phyloP scores from a whole-genome alignment of 1,284 basidiomycete genomes.

The Psilocybe mexicana region DNA sequence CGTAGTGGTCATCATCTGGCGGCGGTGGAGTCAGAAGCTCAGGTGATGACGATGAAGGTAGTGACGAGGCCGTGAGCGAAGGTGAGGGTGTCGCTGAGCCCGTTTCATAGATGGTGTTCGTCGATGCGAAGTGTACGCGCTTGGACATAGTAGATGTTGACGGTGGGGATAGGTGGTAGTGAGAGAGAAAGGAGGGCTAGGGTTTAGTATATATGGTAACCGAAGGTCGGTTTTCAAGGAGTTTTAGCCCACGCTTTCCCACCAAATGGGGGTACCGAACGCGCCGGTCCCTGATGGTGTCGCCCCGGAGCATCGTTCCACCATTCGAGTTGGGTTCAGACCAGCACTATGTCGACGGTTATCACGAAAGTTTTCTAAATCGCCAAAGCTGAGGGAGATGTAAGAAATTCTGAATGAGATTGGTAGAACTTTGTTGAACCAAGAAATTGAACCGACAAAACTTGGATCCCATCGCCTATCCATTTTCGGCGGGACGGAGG shows the following conservation, averaged over 20 bases:
- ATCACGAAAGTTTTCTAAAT: neutral
- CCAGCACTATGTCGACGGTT: neutral
- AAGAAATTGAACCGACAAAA: neutral
- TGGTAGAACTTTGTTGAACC: neutral
- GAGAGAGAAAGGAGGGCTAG: constrained; percentile 22
- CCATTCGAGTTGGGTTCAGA: neutral
- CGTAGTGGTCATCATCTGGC: constrained; percentile 20
- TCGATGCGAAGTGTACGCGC: constrained; percentile 47
- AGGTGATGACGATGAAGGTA: constrained; percentile 38
- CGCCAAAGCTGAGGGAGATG: neutral
- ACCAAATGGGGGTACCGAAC: constrained; percentile 18
- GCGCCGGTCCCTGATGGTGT: constrained; percentile 6
- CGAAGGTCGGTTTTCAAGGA: constrained; percentile 12
- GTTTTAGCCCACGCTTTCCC: constrained; percentile 15
- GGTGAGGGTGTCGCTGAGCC: constrained; percentile 39
- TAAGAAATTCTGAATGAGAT: neutral
- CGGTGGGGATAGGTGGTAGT: constrained; percentile 16
- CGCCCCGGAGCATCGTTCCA: constrained; percentile 3
- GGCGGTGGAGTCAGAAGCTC: constrained; percentile 31
- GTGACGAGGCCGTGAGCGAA: constrained; percentile 38
- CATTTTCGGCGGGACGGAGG: neutral
- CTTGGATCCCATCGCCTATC: neutral
- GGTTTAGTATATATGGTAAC: constrained; percentile 30
- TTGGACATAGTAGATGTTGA: constrained; percentile 33
- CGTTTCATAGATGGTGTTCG: constrained; percentile 46